Percentiles rank a stretch among this genome's conserved stretches.
These are phyloP conservation scores for Ogataea minuta DNA, from an alignment of 805 yeast genomes.

Conservation along the genomic window DNA sequence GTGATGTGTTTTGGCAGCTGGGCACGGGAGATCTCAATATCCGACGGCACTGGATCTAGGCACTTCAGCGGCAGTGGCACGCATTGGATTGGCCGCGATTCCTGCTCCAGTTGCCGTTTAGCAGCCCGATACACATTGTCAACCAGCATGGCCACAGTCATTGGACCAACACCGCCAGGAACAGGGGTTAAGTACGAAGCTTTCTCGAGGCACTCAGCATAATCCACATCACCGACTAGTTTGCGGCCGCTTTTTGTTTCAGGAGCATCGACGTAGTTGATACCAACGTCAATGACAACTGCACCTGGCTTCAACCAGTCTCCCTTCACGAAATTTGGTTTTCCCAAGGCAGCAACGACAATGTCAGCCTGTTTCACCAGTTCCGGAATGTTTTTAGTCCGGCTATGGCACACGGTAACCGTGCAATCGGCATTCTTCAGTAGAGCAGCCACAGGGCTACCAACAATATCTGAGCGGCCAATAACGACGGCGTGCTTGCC, in stretches of 20 bases:
- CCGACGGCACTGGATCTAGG: slow-evolving; percentile 73
- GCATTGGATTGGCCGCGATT: slow-evolving; percentile 36
- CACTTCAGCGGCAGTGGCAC: slow-evolving; percentile 57
- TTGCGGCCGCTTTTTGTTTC: slow-evolving; percentile 66
- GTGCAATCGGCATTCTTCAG: slow-evolving; percentile 71
- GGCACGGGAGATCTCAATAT: slow-evolving; percentile 72
- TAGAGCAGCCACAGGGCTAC: slow-evolving; percentile 73
- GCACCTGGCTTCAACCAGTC: slow-evolving; percentile 71
- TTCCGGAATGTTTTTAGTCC: slow-evolving; percentile 48
- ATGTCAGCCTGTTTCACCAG: slow-evolving; percentile 64
- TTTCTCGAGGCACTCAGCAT: slow-evolving; percentile 48
- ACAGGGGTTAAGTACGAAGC: slow-evolving; percentile 79
- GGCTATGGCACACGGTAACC: slow-evolving; percentile 73
- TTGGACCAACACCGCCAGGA: slow-evolving; percentile 92
- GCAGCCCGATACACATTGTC: slow-evolving; percentile 73
- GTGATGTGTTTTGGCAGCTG: slow-evolving; percentile 71
- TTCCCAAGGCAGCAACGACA: slow-evolving; percentile 76
- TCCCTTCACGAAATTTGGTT: slow-evolving; percentile 66
- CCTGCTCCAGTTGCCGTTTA: slow-evolving; percentile 36
- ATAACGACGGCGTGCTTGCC: slow-evolving; percentile 81
- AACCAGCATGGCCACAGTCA: slow-evolving; percentile 83
- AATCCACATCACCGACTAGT: slow-evolving; percentile 79
- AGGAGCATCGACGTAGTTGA: slow-evolving; percentile 67
- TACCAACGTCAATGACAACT: slow-evolving; percentile 79
- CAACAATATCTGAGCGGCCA: slow-evolving; percentile 86